phyloP scores from a whole-genome alignment of 495 filamentous ascomycete genomes.

The Wilcoxina mikolae region DNA sequence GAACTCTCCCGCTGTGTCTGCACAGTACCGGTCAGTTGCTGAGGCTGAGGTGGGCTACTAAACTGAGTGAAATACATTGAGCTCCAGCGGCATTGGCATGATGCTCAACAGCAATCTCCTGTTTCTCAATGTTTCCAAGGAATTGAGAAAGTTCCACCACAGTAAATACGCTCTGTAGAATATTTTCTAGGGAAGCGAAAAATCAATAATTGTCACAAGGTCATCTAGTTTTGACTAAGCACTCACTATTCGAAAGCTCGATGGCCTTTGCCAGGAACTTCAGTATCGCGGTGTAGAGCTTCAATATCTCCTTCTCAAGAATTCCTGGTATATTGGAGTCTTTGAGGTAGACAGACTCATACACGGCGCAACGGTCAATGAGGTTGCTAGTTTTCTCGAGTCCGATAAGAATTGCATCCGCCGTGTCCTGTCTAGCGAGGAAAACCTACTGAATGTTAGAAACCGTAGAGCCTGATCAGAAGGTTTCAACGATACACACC shows the following conservation, averaged over 20 bases:
- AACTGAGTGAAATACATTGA: neutral
- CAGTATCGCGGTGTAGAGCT: conserved; percentile 4
- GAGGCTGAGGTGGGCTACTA: neutral
- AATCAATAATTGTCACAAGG: neutral
- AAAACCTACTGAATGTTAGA: conserved; percentile 10
- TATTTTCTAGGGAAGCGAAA: neutral
- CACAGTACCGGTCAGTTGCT: neutral
- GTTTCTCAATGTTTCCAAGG: neutral
- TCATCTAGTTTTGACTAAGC: neutral
- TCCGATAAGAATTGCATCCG: conserved; percentile 2
- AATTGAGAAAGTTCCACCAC: neutral
- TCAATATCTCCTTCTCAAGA: neutral
- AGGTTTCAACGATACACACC: neutral
- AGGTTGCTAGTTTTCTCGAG: neutral
- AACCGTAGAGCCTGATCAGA: too few species aligned
- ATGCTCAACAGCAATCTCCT: neutral
- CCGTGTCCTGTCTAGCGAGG: neutral
- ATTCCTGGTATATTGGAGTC: neutral
- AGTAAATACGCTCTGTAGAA: neutral
- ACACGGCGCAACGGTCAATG: neutral
- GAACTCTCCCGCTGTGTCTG: neutral
- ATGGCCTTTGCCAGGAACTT: conserved; percentile 3
- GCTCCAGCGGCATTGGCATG: neutral
- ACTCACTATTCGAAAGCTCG: neutral
- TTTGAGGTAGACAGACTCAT: conserved; percentile 4